phyloP scores from a whole-genome alignment of 164 flowering plant genomes.

The Macadamia tetraphylla region DNA sequence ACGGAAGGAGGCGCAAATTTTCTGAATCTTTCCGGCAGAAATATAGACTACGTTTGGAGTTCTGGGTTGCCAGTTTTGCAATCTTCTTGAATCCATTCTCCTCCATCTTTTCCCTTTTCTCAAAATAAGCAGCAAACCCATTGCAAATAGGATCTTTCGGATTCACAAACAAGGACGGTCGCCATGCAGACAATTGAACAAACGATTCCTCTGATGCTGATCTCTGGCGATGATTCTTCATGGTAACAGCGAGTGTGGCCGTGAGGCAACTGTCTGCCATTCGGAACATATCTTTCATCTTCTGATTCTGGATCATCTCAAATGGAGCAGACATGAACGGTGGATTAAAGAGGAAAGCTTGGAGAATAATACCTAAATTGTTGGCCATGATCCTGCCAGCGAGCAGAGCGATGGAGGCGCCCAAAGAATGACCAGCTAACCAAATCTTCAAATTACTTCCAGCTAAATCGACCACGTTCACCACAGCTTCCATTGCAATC shows the following conservation, averaged over 20 bases:
- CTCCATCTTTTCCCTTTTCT: conserved; percentile 65
- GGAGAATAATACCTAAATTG: conserved; percentile 38
- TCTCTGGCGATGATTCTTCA: conserved; percentile 20
- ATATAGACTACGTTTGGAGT: too few species aligned
- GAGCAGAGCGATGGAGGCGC: conserved; percentile 78
- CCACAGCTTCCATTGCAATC: conserved; percentile 68
- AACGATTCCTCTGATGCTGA: conserved; percentile 35
- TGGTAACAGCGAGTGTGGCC: conserved; percentile 57
- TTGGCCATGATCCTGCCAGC: conserved; percentile 83
- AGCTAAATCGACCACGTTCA: conserved; percentile 39
- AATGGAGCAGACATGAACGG: conserved; percentile 73
- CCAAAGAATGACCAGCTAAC: conserved; percentile 91
- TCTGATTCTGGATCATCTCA: conserved; percentile 56
- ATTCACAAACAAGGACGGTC: conserved; percentile 57
- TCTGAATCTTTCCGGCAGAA: conserved; percentile 48
- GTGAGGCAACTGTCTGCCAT: conserved; percentile 55
- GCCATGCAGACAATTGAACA: conserved; percentile 43
- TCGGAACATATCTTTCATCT: conserved; percentile 54
- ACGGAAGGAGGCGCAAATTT: conserved; percentile 62
- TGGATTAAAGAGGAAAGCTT: conserved; percentile 79
- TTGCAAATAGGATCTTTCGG: conserved; percentile 56
- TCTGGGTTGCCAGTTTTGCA: conserved; percentile 55
- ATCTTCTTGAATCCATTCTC: conserved; percentile 50
- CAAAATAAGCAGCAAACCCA: conserved; percentile 69
- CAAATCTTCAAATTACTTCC: conserved; percentile 43